A percentile compares a stretch with the other conserved stretches of the same genome.
Conservation (phyloP, 2,329 filamentous ascomycete species). For the Lanzia echinophila region DNA sequence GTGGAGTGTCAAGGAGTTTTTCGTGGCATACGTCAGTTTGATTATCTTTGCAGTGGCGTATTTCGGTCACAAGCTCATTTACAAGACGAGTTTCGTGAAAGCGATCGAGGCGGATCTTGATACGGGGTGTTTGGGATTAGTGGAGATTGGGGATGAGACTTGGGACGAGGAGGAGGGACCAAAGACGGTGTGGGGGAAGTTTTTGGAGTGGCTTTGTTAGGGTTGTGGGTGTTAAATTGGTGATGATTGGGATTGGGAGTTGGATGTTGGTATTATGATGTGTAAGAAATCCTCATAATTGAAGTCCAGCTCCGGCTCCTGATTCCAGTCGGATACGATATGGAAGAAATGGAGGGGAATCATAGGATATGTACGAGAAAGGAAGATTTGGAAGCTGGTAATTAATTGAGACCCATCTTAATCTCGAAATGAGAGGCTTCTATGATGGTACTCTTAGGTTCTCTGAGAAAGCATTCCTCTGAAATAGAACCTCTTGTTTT, state of each 20-base stretch:
- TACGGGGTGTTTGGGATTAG: constrained; percentile 30
- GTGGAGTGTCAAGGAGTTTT: constrained; percentile 56
- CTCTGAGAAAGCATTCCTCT: too few species aligned
- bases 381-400: too few species aligned
- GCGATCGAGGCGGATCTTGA: constrained; percentile 37
- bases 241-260: not conserved
- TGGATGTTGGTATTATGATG: not conserved
- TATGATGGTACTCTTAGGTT: too few species aligned
- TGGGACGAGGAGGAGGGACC: too few species aligned
- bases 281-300: not conserved
- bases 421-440: not conserved
- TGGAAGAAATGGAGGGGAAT: not conserved
- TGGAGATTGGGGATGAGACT: not conserved
- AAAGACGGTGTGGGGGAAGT: not conserved
- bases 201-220: constrained; percentile 2
- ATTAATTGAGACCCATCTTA: too few species aligned
- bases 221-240: not conserved
- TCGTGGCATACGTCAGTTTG: constrained; percentile 57
- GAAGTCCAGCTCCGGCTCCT: not conserved
- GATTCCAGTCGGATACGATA: not conserved
- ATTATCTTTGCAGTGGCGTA: constrained; percentile 57
- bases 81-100: constrained; percentile 32
- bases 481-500: too few species aligned
- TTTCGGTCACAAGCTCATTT: constrained; percentile 50
- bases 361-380: not conserved